Conservation (phyloP, 1,284 basidiomycete genomes). For the Apiotrichum porosum region DNA sequence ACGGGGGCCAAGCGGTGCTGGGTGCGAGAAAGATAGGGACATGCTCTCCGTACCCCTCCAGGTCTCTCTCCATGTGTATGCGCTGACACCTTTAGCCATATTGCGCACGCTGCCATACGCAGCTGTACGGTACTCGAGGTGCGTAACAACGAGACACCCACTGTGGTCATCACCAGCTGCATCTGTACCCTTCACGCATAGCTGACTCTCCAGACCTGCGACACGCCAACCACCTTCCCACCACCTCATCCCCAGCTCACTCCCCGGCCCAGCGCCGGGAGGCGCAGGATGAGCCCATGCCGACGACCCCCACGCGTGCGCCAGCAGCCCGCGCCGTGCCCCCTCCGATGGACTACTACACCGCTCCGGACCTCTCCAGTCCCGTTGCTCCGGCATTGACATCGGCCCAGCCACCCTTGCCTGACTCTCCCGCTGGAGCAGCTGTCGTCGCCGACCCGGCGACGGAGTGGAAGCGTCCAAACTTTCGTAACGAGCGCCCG, state of each 20-base stretch:
- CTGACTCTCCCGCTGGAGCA: neutral
- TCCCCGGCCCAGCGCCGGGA: conserved; percentile 1
- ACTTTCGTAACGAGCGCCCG: conserved; percentile 31
- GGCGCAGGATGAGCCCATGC: neutral
- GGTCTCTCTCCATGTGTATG: no score
- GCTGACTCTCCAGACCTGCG: conserved; percentile 38
- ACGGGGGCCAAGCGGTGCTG: no score
- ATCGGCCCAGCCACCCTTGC: conserved; percentile 1
- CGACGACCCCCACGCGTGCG: conserved; percentile 1
- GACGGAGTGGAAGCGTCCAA: conserved; percentile 30
- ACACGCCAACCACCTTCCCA: conserved; percentile 25
- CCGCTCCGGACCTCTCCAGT: conserved; percentile 6
- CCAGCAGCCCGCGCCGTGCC: conserved; percentile 14
- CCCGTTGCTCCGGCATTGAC: conserved; percentile 17
- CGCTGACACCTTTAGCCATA: conserved; percentile 36
- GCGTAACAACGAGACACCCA: no score
- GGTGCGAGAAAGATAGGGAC: no score
- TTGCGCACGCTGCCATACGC: conserved; percentile 44
- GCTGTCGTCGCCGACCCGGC: conserved; percentile 7
- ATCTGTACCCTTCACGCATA: no score
- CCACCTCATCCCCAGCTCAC: conserved; percentile 5
- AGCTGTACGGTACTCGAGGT: conserved; percentile 45
- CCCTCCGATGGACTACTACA: conserved; percentile 16
- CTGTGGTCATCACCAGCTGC: no score
- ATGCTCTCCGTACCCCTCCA: no score